These are phyloP conservation scores for Debaryomyces nepalensis DNA, from an alignment of 1,139 yeast genomes.

Conservation along the genomic window DNA sequence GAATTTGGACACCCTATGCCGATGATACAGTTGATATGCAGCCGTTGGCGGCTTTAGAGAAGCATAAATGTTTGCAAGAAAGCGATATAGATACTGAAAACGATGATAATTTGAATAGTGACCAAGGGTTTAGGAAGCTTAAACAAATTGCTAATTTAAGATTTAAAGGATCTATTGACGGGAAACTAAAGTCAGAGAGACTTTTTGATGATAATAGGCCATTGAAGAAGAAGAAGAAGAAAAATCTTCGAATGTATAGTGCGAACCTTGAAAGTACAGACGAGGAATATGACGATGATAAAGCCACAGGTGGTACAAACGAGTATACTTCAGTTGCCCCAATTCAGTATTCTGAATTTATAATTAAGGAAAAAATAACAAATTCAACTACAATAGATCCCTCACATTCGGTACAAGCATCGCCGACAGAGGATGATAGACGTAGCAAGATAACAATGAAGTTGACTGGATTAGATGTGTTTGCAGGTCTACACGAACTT, in stretches of 20 bases:
- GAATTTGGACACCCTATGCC: slow-evolving; percentile 75
- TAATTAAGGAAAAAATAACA: slow-evolving; percentile 35
- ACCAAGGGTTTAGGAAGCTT: slow-evolving; percentile 22
- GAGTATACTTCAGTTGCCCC: slow-evolving; percentile 59
- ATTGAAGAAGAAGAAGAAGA: slow-evolving; percentile 16
- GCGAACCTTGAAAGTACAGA: slow-evolving; percentile 16
- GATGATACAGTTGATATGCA: slow-evolving; percentile 63
- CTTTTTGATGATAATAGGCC: slow-evolving; percentile 40
- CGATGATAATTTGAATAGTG: slow-evolving; percentile 16
- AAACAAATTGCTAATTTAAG: slow-evolving; percentile 52
- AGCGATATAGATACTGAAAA: slow-evolving; percentile 13
- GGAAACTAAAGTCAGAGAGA: slow-evolving; percentile 33
- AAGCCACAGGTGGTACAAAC: slow-evolving; percentile 28
- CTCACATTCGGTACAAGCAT: slow-evolving; percentile 7
- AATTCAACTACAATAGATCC: slow-evolving; percentile 10
- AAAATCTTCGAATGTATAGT: slow-evolving; percentile 14
- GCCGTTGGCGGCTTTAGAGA: slow-evolving; percentile 53
- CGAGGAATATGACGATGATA: slow-evolving; percentile 24
- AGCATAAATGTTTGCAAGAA: slow-evolving; percentile 29
- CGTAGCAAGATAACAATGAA: slow-evolving; percentile 47
- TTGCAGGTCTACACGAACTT: slow-evolving; percentile 78
- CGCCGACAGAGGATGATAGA: slow-evolving; percentile 16
- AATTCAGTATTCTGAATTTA: slow-evolving; percentile 53
- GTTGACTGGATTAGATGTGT: slow-evolving; percentile 73
- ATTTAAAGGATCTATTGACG: slow-evolving; percentile 58